Percentiles rank a stretch among this genome's conserved stretches.
phyloP scores from a whole-genome alignment of 257 asterid genomes.

The Eucommia ulmoides region DNA sequence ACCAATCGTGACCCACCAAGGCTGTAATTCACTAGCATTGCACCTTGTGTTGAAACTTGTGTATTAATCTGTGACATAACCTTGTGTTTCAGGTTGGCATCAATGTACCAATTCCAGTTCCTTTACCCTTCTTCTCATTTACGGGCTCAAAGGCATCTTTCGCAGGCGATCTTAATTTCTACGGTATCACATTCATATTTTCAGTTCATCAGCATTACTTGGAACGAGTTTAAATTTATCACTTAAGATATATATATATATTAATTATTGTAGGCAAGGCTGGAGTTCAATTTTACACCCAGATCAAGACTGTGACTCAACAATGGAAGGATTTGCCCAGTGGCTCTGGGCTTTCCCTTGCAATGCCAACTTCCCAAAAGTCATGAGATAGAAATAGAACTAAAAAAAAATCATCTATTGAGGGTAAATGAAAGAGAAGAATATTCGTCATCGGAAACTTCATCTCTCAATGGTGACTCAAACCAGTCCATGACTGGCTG shows the following conservation, averaged over 20 bases:
- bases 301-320: slow-evolving; percentile 54
- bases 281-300: slow-evolving; percentile 67
- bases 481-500: no score
- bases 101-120: slow-evolving; percentile 61
- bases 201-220: not conserved
- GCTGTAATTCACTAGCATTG: no score
- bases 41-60: no score
- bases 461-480: no score
- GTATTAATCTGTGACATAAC: slow-evolving; percentile 8
- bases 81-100: slow-evolving; percentile 44
- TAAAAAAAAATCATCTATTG: no score
- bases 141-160: slow-evolving; percentile 61
- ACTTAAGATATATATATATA: not conserved
- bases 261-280: slow-evolving; percentile 38
- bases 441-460: no score
- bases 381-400: no score
- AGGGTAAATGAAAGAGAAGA: no score
- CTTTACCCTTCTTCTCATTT: slow-evolving; percentile 59
- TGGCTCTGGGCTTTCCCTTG: slow-evolving; percentile 30
- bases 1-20: no score
- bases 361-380: no score
- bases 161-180: slow-evolving; percentile 58
- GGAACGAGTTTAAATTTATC: not conserved
- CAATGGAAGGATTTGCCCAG: slow-evolving; percentile 64
- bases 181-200: slow-evolving; percentile 27